Base-by-base conservation (phyloP, 2,329 filamentous ascomycete genomes). In the Aspergillus ibericus region DNA sequence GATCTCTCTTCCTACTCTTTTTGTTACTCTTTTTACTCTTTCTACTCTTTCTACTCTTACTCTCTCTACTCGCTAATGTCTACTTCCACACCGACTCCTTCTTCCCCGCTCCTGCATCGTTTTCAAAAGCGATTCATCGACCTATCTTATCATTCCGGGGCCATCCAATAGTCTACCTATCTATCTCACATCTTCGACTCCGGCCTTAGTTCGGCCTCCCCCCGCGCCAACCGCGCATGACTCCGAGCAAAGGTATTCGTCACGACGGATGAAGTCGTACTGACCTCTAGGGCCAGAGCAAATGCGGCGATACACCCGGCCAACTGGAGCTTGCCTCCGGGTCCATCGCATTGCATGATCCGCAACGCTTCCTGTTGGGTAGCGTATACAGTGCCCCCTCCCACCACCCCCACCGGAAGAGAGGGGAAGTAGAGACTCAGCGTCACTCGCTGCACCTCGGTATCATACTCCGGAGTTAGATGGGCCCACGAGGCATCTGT, bases 261-360 rank as follows among this genome's bases (percentile, higher is more conserved):
- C 10, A 54, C 54, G 16, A 70, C 57, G 1, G 68, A 61, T 49
- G 61, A 59, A 49, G 62, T 27, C 9, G 68, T 69, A 49, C 68
- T 70, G 5, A 67, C 25, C 22, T 71, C 67, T 20, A 71, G 48
- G 0, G 68, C 68, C 36, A 72, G 59, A 5, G 66, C 63, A 59
- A 71, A 71, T 1, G 62, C 60, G 29, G 66, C 66, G 35, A 70
- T 66, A 1, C 63, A 62, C 15, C 69, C 67, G 2, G 69, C 69
- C 18, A 72, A 53, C 3, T 62, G 66, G 38, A 56, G 58, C 53
- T 69, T 72, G 27, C 59, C 64, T 6, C 63, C 65, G 4, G 62
- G 50, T 9, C 63, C 67, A 15, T 51, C 55, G 22, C 66, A 70
- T 7, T 59, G 53, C 25, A 72, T 59, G 20, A 70, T 57, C 20